These are phyloP conservation scores for Neonectria magnoliae DNA, from an alignment of 2,329 filamentous ascomycete species.

Conservation along the genomic window DNA sequence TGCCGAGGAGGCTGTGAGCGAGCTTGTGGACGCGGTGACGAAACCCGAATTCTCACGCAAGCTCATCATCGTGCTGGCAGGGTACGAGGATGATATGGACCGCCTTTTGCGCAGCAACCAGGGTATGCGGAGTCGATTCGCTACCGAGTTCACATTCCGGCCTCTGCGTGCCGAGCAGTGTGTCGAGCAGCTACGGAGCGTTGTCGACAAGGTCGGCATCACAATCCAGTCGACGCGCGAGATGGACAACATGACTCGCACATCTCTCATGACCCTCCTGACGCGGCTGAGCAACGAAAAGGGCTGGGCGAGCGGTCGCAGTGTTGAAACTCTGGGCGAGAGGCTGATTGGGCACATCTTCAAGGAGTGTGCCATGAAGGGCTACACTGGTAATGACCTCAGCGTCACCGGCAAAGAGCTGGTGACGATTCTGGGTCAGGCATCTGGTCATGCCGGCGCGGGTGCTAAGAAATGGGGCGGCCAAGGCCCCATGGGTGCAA, in stretches of 20 bases:
- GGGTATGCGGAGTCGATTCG: slow-evolving; percentile 71
- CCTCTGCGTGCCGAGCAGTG: slow-evolving; percentile 57
- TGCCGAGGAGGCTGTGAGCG: slow-evolving; percentile 64
- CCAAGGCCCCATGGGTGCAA: slow-evolving; percentile 44
- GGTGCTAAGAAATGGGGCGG: slow-evolving; percentile 37
- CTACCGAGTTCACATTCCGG: slow-evolving; percentile 67
- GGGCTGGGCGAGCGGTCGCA: slow-evolving; percentile 71
- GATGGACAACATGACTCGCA: slow-evolving; percentile 39
- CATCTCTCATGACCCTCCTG: slow-evolving; percentile 50
- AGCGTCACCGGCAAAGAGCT: slow-evolving; percentile 43
- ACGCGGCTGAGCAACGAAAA: slow-evolving; percentile 53
- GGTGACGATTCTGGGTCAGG: slow-evolving; percentile 42
- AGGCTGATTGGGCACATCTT: slow-evolving; percentile 57
- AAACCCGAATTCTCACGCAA: slow-evolving; percentile 67
- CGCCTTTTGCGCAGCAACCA: slow-evolving; percentile 68
- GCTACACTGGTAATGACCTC: slow-evolving; percentile 43
- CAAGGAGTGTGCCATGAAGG: slow-evolving; percentile 47
- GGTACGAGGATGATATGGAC: slow-evolving; percentile 74
- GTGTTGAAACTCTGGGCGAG: slow-evolving; percentile 65
- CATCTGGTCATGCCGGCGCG: slow-evolving; percentile 40
- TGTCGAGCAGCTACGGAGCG: slow-evolving; percentile 54
- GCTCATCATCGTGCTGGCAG: slow-evolving; percentile 73
- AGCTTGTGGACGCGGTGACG: slow-evolving; percentile 60
- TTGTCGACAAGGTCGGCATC: slow-evolving; percentile 46
- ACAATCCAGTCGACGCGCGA: slow-evolving; percentile 41